Evolutionary conservation across 2,329 filamentous ascomycete species (phyloP), one percentile per base, ranked within the genome.

Genomic region (Colletotrichum destructivum): DNA sequence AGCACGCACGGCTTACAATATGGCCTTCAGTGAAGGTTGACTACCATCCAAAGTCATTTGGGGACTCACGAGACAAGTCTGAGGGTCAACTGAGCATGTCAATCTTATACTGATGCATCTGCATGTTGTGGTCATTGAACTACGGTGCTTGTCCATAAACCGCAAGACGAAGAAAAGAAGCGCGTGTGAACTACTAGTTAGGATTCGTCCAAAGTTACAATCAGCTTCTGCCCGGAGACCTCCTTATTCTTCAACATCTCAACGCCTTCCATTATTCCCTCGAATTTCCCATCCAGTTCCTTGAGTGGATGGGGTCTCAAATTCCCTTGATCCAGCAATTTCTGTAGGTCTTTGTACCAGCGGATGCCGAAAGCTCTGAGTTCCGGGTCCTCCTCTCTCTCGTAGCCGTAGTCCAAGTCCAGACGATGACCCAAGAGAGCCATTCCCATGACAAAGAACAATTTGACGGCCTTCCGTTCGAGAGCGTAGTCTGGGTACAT

Each of bases 401-500:
- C 46, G 31, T 62, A 62, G 8, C 59, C 59, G 46, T 49, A 51
- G 18, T 62, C 44, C 26, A 62, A 21, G 2, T 21, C 44, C 16
- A 62, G 59, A 23, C 59, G 59, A 23, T 62, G 59, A 12, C 59
- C 59, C 46, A 62, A 51, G 4, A 62, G 26, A 11, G 59, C 59
- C 59, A 23, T n/a, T 2, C 59, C 59, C 59, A 62, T 62, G 59
- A 62, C 59, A 21, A 62, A 62, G 9, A 21, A n/a, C 18, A 62
- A 6, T 4, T 62, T 62, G 12, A 62, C 16, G 3, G 59, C 26
- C 31, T 16, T 51, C 16, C 59, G 44, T 31, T 62, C 59, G 0
- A 51, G 26, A 47, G n/a, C 59, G 6, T 62, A 62, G 46, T 62
- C 59, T 40, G 59, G 59, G 1, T 62, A 62, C 59, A 62, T 62